phyloP scores from a whole-genome alignment of 2,329 filamentous ascomycete species.

The Thyridium curvatum region DNA sequence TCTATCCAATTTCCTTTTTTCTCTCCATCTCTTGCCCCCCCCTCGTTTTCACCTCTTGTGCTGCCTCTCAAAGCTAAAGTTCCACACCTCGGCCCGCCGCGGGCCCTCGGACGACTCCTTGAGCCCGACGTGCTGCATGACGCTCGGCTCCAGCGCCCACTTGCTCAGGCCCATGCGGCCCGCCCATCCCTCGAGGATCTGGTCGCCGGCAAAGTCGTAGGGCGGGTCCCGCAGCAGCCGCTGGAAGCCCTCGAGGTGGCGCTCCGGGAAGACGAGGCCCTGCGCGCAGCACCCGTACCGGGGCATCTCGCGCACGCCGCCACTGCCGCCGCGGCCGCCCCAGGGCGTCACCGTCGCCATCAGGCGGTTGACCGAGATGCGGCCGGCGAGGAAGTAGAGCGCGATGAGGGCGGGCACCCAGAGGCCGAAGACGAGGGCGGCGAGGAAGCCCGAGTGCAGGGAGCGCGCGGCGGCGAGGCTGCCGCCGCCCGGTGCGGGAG shows the following conservation, averaged over 20 bases:
- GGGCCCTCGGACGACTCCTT: constrained; percentile 21
- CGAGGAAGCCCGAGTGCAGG: constrained; percentile 8
- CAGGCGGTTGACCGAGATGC: constrained; percentile 18
- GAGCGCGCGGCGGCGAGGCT: too few species aligned
- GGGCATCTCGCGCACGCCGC: constrained; percentile 25
- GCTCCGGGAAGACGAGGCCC: constrained; percentile 25
- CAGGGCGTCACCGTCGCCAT: constrained; percentile 11
- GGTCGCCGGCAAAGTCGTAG: constrained; percentile 25
- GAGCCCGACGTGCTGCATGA: constrained; percentile 28
- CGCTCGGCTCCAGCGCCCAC: constrained; percentile 29
- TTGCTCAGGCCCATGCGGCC: constrained; percentile 19
- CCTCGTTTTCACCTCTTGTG: background rate
- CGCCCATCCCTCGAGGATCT: constrained; percentile 26
- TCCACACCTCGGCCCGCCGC: constrained; percentile 23
- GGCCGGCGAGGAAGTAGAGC: constrained; percentile 21
- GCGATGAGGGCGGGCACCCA: constrained; percentile 24
- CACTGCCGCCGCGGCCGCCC: background rate
- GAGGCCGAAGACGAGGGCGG: constrained; percentile 18
- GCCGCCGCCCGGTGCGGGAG: background rate
- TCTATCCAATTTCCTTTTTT: too few species aligned
- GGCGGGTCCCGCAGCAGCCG: constrained; percentile 20
- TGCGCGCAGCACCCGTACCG: constrained; percentile 31
- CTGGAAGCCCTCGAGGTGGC: constrained; percentile 19
- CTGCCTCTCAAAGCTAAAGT: constrained; percentile 24
- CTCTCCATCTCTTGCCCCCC: too few species aligned